Conservation (phyloP, 768 basidiomycete species). For the Astraeus odoratus region DNA sequence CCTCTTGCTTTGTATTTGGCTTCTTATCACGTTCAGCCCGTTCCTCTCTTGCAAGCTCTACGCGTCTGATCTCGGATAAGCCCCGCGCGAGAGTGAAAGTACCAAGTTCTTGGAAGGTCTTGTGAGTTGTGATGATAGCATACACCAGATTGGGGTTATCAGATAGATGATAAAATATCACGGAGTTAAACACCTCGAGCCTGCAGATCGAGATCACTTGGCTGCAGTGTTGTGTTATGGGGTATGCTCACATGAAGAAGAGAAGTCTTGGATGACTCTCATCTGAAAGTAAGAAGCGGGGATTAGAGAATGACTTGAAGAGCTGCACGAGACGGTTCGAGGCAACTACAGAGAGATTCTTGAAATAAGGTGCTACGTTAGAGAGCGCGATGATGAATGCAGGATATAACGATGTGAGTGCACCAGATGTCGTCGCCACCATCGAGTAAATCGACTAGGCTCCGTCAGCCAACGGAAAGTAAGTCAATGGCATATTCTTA, state of each 20-base stretch:
- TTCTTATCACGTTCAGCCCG: constrained; percentile 31
- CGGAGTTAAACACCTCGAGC: constrained; percentile 86
- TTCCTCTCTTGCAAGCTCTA: constrained; percentile 68
- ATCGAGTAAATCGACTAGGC: constrained; percentile 80
- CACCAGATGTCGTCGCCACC: constrained; percentile 81
- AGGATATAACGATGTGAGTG: constrained; percentile 80
- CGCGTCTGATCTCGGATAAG: constrained; percentile 74
- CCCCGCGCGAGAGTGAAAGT: constrained; percentile 87
- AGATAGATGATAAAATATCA: constrained; percentile 69
- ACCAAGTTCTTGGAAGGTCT: constrained; percentile 82
- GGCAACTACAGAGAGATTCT: constrained; percentile 71
- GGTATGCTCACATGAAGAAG: constrained; percentile 70
- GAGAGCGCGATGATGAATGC: constrained; percentile 86
- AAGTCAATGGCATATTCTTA: constrained; percentile 29
- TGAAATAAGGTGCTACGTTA: constrained; percentile 84
- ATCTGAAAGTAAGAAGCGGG: constrained; percentile 83
- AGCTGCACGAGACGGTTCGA: constrained; percentile 83
- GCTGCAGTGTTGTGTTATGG: not conserved
- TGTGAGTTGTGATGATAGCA: constrained; percentile 76
- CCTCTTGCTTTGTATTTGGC: constrained; percentile 10
- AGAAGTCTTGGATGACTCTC: constrained; percentile 92
- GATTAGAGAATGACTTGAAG: constrained; percentile 86
- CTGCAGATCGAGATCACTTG: constrained; percentile 29
- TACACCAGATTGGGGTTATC: constrained; percentile 88
- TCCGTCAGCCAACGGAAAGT: constrained; percentile 6